These are phyloP conservation scores for Letharia columbiana DNA, from an alignment of 495 filamentous ascomycete genomes.

Conservation along the genomic window DNA sequence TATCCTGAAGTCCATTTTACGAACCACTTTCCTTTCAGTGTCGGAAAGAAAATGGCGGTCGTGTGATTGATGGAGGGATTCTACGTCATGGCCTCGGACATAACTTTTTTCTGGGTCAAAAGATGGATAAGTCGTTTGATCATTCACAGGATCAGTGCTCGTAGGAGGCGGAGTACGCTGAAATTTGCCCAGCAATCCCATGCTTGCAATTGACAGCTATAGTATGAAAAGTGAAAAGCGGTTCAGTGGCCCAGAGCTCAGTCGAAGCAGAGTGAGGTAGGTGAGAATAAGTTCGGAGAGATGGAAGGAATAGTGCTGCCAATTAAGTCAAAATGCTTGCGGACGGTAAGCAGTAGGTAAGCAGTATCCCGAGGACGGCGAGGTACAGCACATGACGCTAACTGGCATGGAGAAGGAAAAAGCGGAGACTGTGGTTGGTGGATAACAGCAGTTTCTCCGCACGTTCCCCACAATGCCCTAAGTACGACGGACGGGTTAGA, in stretches of 20 bases:
- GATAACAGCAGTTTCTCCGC: no score
- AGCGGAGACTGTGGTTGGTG: no score
- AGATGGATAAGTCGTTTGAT: background rate
- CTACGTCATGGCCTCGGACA: slow-evolving; percentile 1
- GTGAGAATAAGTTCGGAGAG: background rate
- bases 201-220: background rate
- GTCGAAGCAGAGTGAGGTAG: background rate
- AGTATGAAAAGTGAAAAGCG: no score
- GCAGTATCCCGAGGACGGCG: no score
- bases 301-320: background rate
- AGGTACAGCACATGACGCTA: no score
- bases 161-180: slow-evolving; percentile 16
- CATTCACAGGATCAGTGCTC: slow-evolving; percentile 16
- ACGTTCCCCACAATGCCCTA: no score
- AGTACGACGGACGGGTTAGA: no score
- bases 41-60: slow-evolving; percentile 37
- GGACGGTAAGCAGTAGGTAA: no score
- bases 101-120: slow-evolving; percentile 14
- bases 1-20: slow-evolving; percentile 50
- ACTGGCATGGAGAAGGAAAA: no score
- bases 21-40: slow-evolving; percentile 47
- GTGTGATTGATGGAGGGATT: slow-evolving; percentile 7
- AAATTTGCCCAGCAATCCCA: slow-evolving; percentile 18
- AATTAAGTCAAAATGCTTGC: no score
- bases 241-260: background rate